Evolutionary conservation across 1,284 basidiomycete genomes (phyloP), one percentile per base, ranked within the genome.

Genomic region (Pulveroboletus sp.): DNA sequence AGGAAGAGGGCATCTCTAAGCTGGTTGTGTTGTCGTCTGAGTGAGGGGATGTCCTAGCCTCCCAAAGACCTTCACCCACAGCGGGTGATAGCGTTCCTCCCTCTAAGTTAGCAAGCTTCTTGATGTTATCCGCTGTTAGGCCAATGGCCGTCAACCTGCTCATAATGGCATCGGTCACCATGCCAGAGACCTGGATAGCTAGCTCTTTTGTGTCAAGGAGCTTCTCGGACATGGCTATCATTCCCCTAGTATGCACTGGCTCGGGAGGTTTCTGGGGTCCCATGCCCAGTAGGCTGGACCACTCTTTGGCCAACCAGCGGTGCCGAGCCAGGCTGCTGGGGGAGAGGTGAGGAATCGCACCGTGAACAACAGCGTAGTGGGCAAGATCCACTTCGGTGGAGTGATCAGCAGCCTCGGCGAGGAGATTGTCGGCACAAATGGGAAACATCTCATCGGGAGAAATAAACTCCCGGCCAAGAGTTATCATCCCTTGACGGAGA

Each of bases 361-460:
- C 57, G 0, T 52, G 48, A 26, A 54, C 26, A 0, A 48, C 4
- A 0, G 56, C 51, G 11, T 61, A 61, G 18, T 59, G 51, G 0
- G 50, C 1, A 2, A 33, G 24, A 17, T 65, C 60, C 0, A 56
- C 28, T 1, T 44, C 14, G 0, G 36, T 50, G 2, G 52, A 65
- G 22, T 63, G 60, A 10, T 63, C 63, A 0, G 60, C 49, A 9
- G 56, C 51, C 36, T 63, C 60, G 0, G 60, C 49, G 1, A 63
- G 49, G 1, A 65, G 9, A 5, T 59, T 40, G 0, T 63, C 50
- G 0, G 42, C 38, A 42, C 49, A 43, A 17, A 5, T 7, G 4
- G 51, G 44, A 25, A 61, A 57, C 0, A 29, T 28, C 8, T 50
- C 28, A 1, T 61, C 9, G 0, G 49, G 31, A 10, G 25, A 54